Base-by-base conservation (phyloP, 306 rosid genomes). In the Trifolium pratense region DNA sequence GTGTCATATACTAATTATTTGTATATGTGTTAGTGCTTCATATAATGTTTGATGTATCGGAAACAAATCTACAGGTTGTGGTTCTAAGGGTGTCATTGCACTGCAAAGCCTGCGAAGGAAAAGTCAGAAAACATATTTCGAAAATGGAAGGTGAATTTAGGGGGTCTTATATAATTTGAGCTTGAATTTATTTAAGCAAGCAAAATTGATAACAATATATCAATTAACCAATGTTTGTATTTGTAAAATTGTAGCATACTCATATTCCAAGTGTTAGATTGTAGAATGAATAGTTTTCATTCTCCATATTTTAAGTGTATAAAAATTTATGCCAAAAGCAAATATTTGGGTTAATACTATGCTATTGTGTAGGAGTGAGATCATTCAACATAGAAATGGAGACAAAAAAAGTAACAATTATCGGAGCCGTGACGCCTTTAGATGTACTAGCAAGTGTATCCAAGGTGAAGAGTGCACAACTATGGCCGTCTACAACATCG, bases 21-120 rank as follows among this genome's bases (percentile, higher is more conserved):
- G 23, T 51, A 58, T 15, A 1, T 1, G 18, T 15, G 52, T 46
- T 5, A 3, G 39, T 36, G 39, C 2, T 46, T 5, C 20, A 15
- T 48, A 15, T 20, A 20, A 62, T 9, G 13, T 60, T 43, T 32
- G 6, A 21, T 36, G 29, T 69, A 69, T 7, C 9, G 1, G 52
- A 49, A 51, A 69, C 46, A 49, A 51, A 69, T 40, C 16, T 59
- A 11, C 60, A 92, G 98, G 91, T 86, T 40, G 98, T 92, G 77
- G 91, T 86, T 55, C 67, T 92, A 80, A 81, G 89, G 81, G 97
- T 90, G 67, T 90, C 98, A 18, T 67, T 92, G 63, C 90, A 92
- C 64, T 90, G 98, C 89, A 86, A 80, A 82, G 98, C 93, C 3
- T 92, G 98, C n/a, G 97, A 87, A 86, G 96, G 81, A 76, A 90